These are phyloP conservation scores for Monosporascus cannonballus DNA, from an alignment of 2,329 filamentous ascomycete genomes.

Conservation along the genomic window DNA sequence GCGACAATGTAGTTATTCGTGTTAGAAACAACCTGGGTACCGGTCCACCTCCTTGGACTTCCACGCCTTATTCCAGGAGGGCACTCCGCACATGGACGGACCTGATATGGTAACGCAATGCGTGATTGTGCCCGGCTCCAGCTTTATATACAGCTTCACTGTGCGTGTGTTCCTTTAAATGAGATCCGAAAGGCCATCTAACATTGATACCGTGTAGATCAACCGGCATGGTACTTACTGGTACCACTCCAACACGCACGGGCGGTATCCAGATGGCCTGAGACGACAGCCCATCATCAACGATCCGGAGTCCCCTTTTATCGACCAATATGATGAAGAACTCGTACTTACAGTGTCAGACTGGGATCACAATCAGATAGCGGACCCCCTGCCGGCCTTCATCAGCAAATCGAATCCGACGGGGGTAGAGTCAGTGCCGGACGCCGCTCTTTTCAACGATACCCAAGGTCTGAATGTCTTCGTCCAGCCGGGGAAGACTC, in stretches of 20 bases:
- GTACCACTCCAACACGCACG: conserved; percentile 67
- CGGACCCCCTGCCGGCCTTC: conserved; percentile 39
- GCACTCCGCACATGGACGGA: conserved; percentile 66
- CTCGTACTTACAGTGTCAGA: conserved; percentile 60
- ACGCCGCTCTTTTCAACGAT: conserved; percentile 67
- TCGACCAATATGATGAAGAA: conserved; percentile 54
- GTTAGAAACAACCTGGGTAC: conserved; percentile 55
- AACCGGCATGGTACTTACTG: conserved; percentile 70
- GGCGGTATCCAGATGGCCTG: conserved; percentile 66
- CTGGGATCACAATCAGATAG: conserved; percentile 61
- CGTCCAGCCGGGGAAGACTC: conserved; percentile 64
- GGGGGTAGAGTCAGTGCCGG: conserved; percentile 59
- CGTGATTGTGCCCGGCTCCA: conserved; percentile 55
- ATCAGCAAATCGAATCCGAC: conserved; percentile 49
- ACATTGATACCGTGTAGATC: conserved; percentile 30
- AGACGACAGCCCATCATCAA: conserved; percentile 59
- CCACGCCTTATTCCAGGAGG: conserved; percentile 66
- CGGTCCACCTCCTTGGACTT: conserved; percentile 62
- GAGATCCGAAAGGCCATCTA: background rate
- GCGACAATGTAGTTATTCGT: conserved; percentile 56
- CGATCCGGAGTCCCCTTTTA: conserved; percentile 54
- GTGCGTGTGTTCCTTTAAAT: conserved; percentile 31
- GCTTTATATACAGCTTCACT: conserved; percentile 65
- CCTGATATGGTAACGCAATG: conserved; percentile 62
- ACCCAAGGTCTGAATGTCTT: conserved; percentile 52